Base-by-base conservation (phyloP, 225 moss, liverwort and hornwort species). In the Marchantia polymorpha region DNA sequence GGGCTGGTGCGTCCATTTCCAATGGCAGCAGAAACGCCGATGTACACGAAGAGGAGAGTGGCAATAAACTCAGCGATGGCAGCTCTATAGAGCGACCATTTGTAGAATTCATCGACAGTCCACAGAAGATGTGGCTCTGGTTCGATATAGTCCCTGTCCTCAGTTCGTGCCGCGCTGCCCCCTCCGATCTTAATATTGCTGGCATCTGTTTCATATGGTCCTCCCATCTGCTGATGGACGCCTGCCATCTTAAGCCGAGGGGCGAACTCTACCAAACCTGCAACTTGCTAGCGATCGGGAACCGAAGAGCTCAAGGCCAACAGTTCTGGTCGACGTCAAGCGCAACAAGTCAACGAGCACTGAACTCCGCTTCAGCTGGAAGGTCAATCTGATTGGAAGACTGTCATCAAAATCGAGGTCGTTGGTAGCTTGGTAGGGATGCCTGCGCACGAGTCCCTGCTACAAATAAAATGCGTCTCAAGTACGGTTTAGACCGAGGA, bases 1-100 rank as follows among this genome's bases (percentile, higher is more conserved):
- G 59, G 26, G 1, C 68, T 58, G 49, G 27, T 5, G 11, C 78
- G 69, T 22, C 16, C 20, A 27, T 23, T 83, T 39, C 86, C 83
- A 16, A 86, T 76, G 19, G 27, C n/a, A 25, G 81, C 80, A 46
- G 64, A 81, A 12, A 86, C 80, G 30, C 78, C 64, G 12, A 83
- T 78, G 78, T 86, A 83, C 47, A 86, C 78, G 16, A 86, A 78
- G 15, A 86, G 81, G 50, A 86, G 75, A 9, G 86, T 51, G 13
- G 83, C 86, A 26, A 86, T 27, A 22, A 86, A 83, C 60, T 86
- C 86, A 50, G 81, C 86, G 13, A 86, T 79, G 7, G n/a, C 81
- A 64, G 83, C 83, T 55, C 83, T 69, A 83, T 83, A 86, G 1
- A 86, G 49, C 6, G 83, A 83, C 86, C 86, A 86, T 30, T 69